phyloP scores from a whole-genome alignment of 495 filamentous ascomycete species.

The Lasiosphaeriaceae sp. region DNA sequence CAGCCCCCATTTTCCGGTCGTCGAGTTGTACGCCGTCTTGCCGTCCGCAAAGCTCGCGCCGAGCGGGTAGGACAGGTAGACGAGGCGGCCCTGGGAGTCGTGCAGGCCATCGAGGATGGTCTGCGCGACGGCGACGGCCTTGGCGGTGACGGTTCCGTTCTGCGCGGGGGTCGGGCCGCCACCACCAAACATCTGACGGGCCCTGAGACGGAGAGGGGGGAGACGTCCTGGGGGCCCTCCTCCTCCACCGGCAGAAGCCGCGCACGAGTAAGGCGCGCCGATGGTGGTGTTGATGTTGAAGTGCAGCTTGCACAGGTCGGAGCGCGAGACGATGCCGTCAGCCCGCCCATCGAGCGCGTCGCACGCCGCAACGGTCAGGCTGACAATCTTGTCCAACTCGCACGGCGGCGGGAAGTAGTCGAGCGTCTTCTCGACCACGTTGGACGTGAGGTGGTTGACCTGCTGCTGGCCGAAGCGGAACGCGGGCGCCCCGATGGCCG shows the following conservation, averaged over 20 bases:
- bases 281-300: constrained; percentile 44
- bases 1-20: constrained; percentile 35
- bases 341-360: constrained; percentile 49
- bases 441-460: constrained; percentile 45
- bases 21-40: constrained; percentile 36
- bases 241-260: constrained; percentile 21
- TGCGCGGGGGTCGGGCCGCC: constrained; percentile 31
- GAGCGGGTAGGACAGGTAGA: constrained; percentile 47
- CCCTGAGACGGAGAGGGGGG: neutral
- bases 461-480: constrained; percentile 53
- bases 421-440: constrained; percentile 42
- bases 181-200: neutral
- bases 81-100: constrained; percentile 39
- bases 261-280: constrained; percentile 48
- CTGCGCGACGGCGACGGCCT: constrained; percentile 38
- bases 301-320: constrained; percentile 48
- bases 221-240: neutral
- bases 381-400: constrained; percentile 51
- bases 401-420: constrained; percentile 52
- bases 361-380: constrained; percentile 49
- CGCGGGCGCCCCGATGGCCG: constrained; percentile 48
- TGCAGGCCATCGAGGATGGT: constrained; percentile 42
- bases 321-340: constrained; percentile 50
- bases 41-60: constrained; percentile 41
- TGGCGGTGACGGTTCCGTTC: constrained; percentile 40